Evolutionary conservation across 2,329 filamentous ascomycete genomes (phyloP).

Genomic region (Didymella lethalis): DNA sequence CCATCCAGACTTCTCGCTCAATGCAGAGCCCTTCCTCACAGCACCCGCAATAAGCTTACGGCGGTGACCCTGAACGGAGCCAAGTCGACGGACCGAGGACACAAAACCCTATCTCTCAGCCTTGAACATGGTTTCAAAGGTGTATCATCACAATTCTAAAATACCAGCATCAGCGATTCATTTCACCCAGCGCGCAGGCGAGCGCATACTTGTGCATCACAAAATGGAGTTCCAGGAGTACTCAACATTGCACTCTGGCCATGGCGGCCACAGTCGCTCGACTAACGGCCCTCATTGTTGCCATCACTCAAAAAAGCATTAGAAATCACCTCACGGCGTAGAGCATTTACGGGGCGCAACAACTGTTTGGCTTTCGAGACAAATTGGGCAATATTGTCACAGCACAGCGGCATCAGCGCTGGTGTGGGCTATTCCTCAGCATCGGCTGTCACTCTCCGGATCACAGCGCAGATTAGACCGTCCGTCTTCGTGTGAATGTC

Average conservation of each 20-base stretch:
- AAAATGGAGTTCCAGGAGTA: conserved; percentile 40
- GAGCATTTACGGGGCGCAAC: conserved; percentile 47
- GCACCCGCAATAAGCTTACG: conserved; percentile 2
- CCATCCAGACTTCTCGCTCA: conserved; percentile 51
- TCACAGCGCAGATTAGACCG: conserved; percentile 37
- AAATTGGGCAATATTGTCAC: conserved; percentile 21
- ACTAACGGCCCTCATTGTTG: conserved; percentile 33
- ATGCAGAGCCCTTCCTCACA: conserved; percentile 12
- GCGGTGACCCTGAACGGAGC: neutral
- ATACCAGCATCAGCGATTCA: conserved; percentile 26
- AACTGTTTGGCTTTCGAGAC: conserved; percentile 22
- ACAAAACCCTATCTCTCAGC: conserved; percentile 20
- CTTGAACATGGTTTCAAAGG: conserved; percentile 29
- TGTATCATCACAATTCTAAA: conserved; percentile 32
- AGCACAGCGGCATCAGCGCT: conserved; percentile 24
- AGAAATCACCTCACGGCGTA: conserved; percentile 43
- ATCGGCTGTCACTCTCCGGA: conserved; percentile 29
- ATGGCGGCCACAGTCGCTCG: conserved; percentile 29
- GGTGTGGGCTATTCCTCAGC: conserved; percentile 20
- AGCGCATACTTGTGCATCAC: conserved; percentile 38
- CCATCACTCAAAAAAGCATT: conserved; percentile 44
- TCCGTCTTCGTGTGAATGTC: conserved; percentile 25
- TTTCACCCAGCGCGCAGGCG: conserved; percentile 25
- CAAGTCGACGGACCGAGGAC: conserved; percentile 5
- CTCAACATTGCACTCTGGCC: conserved; percentile 22